Evolutionary conservation across 768 basidiomycete species (phyloP), one percentile per base, ranked within the genome.

Genomic region (Tricholoma furcatifolium): DNA sequence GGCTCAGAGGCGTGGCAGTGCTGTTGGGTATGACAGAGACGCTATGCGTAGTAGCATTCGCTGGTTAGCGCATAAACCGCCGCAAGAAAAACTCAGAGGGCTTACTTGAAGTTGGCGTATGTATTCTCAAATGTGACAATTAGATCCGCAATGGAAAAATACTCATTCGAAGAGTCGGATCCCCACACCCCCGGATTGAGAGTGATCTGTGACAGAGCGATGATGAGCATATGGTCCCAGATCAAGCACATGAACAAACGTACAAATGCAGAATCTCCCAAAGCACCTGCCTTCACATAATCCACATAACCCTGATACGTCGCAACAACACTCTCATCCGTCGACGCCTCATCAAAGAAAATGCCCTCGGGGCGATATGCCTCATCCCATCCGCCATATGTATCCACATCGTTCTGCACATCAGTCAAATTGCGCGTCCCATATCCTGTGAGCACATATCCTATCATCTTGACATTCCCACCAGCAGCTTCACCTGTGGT

Each of bases 261-360:
- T 57, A 57, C 20, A 21, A 23, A 42, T 34, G 27, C 60, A 51
- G 30, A 35, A 3, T 60, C 54, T 46, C 67, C 64, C 8, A 27
- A 27, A 27, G 27, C 27, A 27, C 45, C 52, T 10, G 55, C 41
- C 45, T 55, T 54, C 1, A 63, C 65, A 8, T 51, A 27, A 1
- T 55, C 27, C 3, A 60, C 55, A 45, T 62, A 71, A 6, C 38
- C 48, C 38, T 61, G 50, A 42, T 72, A 74, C 40, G 42, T 55
- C 1, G 55, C 31, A 8, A 72, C 24, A n/a, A 61, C 45, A 4
- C 21, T 35, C 9, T 51, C 47, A 15, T 50, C 50, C 2, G 60
- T 61, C 6, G 58, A 47, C 3, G 63, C 67, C 53, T 74, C 63
- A 43, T 74, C 71, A 56, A 72, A 70, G 55, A 73, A 73, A 17